Base-by-base conservation (phyloP, 768 basidiomycete genomes). In the Thelephora aurantiotincta region DNA sequence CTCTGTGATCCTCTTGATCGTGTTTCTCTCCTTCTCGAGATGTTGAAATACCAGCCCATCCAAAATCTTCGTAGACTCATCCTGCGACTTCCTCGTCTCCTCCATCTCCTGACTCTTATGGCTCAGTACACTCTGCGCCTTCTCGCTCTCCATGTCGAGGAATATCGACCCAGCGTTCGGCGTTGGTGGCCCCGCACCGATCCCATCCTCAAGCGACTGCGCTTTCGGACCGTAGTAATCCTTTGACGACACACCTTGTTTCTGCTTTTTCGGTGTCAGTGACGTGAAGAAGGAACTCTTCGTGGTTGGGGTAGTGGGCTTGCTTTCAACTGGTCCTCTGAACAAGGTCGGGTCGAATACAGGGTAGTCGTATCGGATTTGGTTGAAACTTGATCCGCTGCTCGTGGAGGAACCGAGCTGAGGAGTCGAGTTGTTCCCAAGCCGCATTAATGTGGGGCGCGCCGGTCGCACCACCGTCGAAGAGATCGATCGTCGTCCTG, bases 11-110 rank as follows among this genome's bases (percentile, higher is more conserved):
- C 77, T 71, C 66, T 75, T 82, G 55, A 91, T 70, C 33, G 76
- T 79, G 57, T 87, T 82, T 65, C 78, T 79, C 65, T 91, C 88
- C 46, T 79, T 72, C 64, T 84, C 82, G 68, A 90, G 82, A 59
- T 91, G 88, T 60, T 82, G 78, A 47, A 78, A 65, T 46, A 91
- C 65, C 77, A 91, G 73, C 51, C 85, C 87, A 59, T 90, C 85
- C 53, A 90, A 64, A 63, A 70, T 75, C 63, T 65, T 69, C 51
- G 80, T 59, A 23, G 78, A 77, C 61, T 82, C 79, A 53, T 76
- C 67, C 50, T 70, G 71, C 37, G 59, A 65, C 53, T 68, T 65
- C 45, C 62, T 64, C 33, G 56, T 57, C 49, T 60, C 37, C 18
- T 43, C 48, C 35, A 43, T 51, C 23, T 20, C 56, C 60, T 66